A percentile compares a stretch with the other conserved stretches of the same genome.
Conservation (phyloP, 179 eudicot genomes). For the Camellia oleifera region DNA sequence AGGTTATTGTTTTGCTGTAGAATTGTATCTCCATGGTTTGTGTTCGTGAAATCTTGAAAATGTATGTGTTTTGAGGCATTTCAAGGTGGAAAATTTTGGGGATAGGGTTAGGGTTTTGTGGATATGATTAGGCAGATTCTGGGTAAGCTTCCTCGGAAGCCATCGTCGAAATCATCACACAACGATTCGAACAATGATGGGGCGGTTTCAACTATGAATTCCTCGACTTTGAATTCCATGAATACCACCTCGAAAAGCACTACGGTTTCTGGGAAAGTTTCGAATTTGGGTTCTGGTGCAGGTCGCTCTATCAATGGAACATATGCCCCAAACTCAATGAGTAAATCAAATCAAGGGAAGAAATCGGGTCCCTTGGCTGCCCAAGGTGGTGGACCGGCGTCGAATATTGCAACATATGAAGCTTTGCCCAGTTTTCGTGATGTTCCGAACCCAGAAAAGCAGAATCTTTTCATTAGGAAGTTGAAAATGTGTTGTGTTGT, state of each 20-base stretch:
- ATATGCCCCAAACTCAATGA: constrained; percentile 7
- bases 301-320: constrained; percentile 19
- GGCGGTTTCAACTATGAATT: neutral
- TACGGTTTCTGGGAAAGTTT: constrained; percentile 21
- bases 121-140: constrained; percentile 44
- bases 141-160: constrained; percentile 41
- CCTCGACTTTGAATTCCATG: constrained; percentile 13
- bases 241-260: constrained; percentile 1
- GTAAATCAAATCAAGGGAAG: constrained; percentile 28
- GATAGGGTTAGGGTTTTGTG: constrained; percentile 20
- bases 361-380: constrained; percentile 21
- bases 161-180: constrained; percentile 25
- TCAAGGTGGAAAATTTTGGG: constrained; percentile 11
- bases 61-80: constrained; percentile 8
- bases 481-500: constrained; percentile 35
- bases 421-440: constrained; percentile 40
- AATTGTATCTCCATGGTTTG: neutral
- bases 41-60: constrained; percentile 1
- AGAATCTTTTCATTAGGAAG: constrained; percentile 29
- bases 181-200: constrained; percentile 5
- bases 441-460: constrained; percentile 36
- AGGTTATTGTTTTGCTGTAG: neutral
- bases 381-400: constrained; percentile 12
- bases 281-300: constrained; percentile 9
- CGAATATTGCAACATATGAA: constrained; percentile 21